Base-by-base conservation (phyloP, 768 basidiomycete species). In the Cyclocybe cylindracea region DNA sequence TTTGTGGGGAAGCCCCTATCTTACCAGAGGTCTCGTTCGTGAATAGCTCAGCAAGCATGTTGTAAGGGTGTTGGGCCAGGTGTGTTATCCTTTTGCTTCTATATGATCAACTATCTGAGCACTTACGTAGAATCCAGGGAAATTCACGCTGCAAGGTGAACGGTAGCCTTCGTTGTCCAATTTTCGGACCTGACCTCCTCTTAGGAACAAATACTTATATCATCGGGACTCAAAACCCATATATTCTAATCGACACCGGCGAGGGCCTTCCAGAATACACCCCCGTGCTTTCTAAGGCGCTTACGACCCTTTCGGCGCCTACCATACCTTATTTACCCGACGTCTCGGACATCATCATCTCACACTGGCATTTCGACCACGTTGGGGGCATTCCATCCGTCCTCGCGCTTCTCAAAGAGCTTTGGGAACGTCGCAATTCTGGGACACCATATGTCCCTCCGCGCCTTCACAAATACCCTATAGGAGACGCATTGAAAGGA, bases 351-450 rank as follows among this genome's bases (percentile, higher is more conserved):
- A 91, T 98, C 68, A 75, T 98, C 61, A 75, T 98, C 49, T 92
- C 94, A 0, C 96, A 98, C 67, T 86, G 86, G 78, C 96, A 98
- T 65, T 72, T 74, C 31, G 96, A 98, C 70, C 96, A 98, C 58
- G 76, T 86, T 56, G 80, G 81, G 6, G 96, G 94, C 4, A 73
- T 97, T 2, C 80, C 80, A 0, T 70, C 79, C 29, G 86, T 97
- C 0, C 78, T 98, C 1, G 56, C 62, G 5, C 80, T 92, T 38
- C 77, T 97, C 2, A 72, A 77, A 9, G 65, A 73, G 35, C 70
- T 87, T n/a, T 90, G 88, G 87, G 68, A 76, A 50, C 69, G 73
- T 60, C 70, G 77, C 3, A 77, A 80, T 52, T 61, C 71, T 10
- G 61, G 68, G 0, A 55, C 63, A 4, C 75, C 81, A 1, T 91